Evolutionary conservation across 305 asterid genomes (phyloP).

Genomic region (Andrographis paniculata): DNA sequence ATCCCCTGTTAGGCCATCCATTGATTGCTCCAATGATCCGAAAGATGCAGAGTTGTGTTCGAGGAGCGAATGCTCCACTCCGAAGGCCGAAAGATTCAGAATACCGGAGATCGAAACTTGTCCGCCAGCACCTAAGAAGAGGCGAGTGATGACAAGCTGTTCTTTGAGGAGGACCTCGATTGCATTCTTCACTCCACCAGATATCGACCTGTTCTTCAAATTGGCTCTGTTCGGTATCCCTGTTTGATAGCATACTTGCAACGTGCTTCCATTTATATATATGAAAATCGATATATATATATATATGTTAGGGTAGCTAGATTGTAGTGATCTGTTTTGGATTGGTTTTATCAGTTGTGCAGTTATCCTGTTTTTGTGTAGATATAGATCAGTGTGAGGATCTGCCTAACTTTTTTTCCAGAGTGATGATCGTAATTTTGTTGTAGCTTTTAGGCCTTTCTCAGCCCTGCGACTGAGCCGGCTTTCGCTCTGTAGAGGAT

Average conservation of each 20-base stretch:
- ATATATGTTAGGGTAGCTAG: too few relatives aligned
- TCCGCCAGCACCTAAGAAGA: constrained; percentile 70
- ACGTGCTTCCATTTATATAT: background rate
- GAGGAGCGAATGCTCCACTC: constrained; percentile 38
- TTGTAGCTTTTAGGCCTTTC: too few relatives aligned
- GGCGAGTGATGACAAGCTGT: constrained; percentile 21
- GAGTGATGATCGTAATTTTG: too few relatives aligned
- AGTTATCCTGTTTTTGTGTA: too few relatives aligned
- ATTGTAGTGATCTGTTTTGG: too few relatives aligned
- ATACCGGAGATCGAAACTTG: constrained; percentile 55
- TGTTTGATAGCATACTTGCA: constrained; percentile 10
- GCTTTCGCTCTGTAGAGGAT: too few relatives aligned
- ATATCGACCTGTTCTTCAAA: constrained; percentile 49
- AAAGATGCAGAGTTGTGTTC: constrained; percentile 4
- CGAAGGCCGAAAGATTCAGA: constrained; percentile 43
- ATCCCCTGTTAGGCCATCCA: constrained; percentile 26
- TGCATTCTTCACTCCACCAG: constrained; percentile 49
- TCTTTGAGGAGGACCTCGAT: constrained; percentile 31
- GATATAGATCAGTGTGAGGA: too few relatives aligned
- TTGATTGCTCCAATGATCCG: constrained; percentile 1
- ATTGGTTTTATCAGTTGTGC: too few relatives aligned
- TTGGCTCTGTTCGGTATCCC: constrained; percentile 32
- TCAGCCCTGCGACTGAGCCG: too few relatives aligned
- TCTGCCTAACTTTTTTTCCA: too few relatives aligned
- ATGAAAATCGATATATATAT: too few relatives aligned